Evolutionary conservation across 2,329 filamentous ascomycete genomes (phyloP), one percentile per base, ranked within the genome.

Genomic region (Ustilaginoidea virens): DNA sequence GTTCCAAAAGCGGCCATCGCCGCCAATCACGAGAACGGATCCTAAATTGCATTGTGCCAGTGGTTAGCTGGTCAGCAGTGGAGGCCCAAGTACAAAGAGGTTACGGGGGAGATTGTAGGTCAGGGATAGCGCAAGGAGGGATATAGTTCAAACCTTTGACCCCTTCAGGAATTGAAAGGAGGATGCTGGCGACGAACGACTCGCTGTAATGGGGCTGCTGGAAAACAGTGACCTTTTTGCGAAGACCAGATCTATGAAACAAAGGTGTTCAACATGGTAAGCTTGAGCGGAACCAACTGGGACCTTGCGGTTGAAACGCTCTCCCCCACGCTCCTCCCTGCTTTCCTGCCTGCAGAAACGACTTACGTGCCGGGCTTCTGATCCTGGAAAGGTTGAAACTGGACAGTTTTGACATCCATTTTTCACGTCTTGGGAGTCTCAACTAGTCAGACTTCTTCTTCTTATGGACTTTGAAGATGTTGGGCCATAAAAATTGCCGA

Each of bases 311-410:
- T n/a, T n/a, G n/a, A n/a, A n/a, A n/a, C n/a, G n/a, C n/a, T n/a
- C n/a, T n/a, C n/a, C n/a, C n/a, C n/a, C n/a, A n/a, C n/a, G n/a
- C n/a, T n/a, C n/a, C n/a, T n/a, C n/a, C n/a, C n/a, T n/a, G n/a
- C n/a, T n/a, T n/a, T n/a, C n/a, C n/a, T n/a, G n/a, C n/a, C n/a
- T n/a, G 48, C 36, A 36, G 37, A 17, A 14, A 39, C 41, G 43
- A 85, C 87, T 60, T 74, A 94, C 87, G 87, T 96, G 71, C 87
- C 87, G 40, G 87, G 85, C 70, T 98, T 98, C 71, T 98, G 90
- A 69, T 96, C 90, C 39, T 78, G 69, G 59, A 90, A 94, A 35
- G 86, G 73, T 55, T 74, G 74, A 56, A 93, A 74, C 44, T 79
- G 70, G 48, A 94, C 80, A 31, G 78, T 82, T 58, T 81, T 69